Evolutionary conservation across 495 filamentous ascomycete species (phyloP), one percentile per base, ranked within the genome.

Genomic region (Saxophila tyrrhenica): DNA sequence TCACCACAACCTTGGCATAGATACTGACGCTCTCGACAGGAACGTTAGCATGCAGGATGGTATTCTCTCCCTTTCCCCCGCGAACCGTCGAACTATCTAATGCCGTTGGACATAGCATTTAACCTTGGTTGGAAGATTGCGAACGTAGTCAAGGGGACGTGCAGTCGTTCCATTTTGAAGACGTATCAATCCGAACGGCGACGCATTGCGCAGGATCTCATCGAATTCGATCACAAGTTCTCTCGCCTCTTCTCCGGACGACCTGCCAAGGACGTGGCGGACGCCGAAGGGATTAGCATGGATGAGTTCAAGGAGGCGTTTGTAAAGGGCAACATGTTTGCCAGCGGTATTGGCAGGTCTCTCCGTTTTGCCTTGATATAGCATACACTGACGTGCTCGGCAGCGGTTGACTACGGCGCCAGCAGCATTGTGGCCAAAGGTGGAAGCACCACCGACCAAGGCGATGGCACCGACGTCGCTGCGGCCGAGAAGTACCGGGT

Each of bases 111-210:
- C n/a, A n/a, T 22, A 55, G 48, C 54, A 2, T 80, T 81, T 59
- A 92, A 94, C 61, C 73, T 94, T 2, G 86, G 81, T 3, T 94
- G 88, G 88, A 94, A 92, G 67, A 76, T 94, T 21, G 79, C 81
- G 52, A 76, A 80, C 25, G 81, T 85, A 22, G 77, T 88, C 54
- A 72, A 76, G 32, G 84, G 83, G 10, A 74, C 83, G 25, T 78
- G 78, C 0, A 59, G 73, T 23, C 73, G 75, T 15, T 64, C 63
- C 8, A 65, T 89, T 7, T 73, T 91, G n/a, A 68, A 75, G 44
- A 88, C 87, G 0, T 92, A 92, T 64, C 73, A 84, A 57, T 59
- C 69, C 3, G 87, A 92, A 67, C 78, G 87, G 32, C 78, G 80
- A 50, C 72, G 77, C 13, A 75, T 89, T 11, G 87, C 87, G 8